These are phyloP conservation scores for Pythium folliculosum DNA, from an alignment of 352 stramenopile genomes.

Conservation along the genomic window DNA sequence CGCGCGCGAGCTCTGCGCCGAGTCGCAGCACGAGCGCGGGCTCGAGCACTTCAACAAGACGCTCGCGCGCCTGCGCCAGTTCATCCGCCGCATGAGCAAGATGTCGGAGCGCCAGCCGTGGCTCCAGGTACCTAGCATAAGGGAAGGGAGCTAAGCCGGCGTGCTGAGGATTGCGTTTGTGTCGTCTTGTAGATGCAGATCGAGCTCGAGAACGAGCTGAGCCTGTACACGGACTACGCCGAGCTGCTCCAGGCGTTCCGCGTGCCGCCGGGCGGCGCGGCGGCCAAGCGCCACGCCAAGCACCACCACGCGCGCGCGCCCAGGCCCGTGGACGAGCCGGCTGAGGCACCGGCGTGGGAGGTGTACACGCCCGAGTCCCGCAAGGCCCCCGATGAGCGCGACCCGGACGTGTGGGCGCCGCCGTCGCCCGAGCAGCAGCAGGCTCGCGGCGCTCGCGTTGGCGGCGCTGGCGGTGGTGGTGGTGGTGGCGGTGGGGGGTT, in stretches of 20 bases:
- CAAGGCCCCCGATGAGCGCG: conserved; percentile 36
- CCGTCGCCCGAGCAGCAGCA: conserved; percentile 61
- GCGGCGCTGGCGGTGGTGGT: conserved; percentile 15
- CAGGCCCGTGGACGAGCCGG: conserved; percentile 30
- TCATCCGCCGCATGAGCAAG: conserved; percentile 66
- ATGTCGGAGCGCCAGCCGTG: conserved; percentile 79
- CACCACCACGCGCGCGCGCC: conserved; percentile 31
- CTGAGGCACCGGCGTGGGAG: conserved; percentile 43
- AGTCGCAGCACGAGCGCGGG: conserved; percentile 65
- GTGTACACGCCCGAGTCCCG: conserved; percentile 45
- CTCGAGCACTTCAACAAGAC: conserved; percentile 67
- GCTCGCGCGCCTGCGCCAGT: conserved; percentile 55
- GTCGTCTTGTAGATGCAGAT: conserved; percentile 77
- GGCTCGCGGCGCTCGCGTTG: conserved; percentile 17
- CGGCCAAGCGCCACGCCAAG: conserved; percentile 17
- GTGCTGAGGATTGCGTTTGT: no score
- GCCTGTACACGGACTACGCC: conserved; percentile 73
- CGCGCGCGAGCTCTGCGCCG: conserved; percentile 59
- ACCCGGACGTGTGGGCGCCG: conserved; percentile 76
- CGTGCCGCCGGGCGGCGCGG: conserved; percentile 35
- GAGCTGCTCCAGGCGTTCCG: conserved; percentile 76
- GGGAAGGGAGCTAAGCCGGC: no score
- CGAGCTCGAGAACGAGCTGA: conserved; percentile 81
- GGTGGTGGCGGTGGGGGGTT: no score
- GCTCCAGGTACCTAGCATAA: conserved; percentile 50